Conservation (phyloP, 75 land plant genomes). For the Cunninghamia lanceolata region DNA sequence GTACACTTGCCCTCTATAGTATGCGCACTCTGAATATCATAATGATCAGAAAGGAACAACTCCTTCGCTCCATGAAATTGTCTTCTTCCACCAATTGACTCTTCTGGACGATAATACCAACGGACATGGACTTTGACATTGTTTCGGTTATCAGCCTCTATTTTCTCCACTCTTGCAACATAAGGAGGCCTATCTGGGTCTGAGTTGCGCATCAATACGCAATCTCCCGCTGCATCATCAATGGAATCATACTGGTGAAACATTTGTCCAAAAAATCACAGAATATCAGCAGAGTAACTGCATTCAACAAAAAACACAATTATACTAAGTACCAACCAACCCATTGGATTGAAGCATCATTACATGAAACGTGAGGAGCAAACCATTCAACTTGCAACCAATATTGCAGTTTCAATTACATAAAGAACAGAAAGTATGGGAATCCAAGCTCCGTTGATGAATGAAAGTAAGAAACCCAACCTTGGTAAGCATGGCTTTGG, state of each 20-base stretch:
- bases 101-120: conserved; percentile 51
- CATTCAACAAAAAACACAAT: neutral
- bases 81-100: conserved; percentile 36
- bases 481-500: neutral
- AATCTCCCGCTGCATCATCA: conserved; percentile 40
- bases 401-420: neutral
- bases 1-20: conserved; percentile 41
- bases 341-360: neutral
- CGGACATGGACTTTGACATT: conserved; percentile 38
- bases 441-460: neutral
- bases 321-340: neutral
- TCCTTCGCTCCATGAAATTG: conserved; percentile 41
- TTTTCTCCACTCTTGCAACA: conserved; percentile 46
- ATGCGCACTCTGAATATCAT: conserved; percentile 34
- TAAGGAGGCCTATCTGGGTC: conserved; percentile 51
- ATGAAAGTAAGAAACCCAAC: neutral
- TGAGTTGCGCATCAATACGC: conserved; percentile 40
- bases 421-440: neutral
- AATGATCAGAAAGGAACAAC: conserved; percentile 33
- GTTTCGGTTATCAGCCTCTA: conserved; percentile 36
- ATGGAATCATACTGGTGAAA: conserved; percentile 2
- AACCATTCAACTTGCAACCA: neutral
- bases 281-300: neutral
- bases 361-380: neutral
- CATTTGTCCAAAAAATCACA: neutral